Base-by-base conservation (phyloP, 371 early-diverging fungal species). In the Smittium culicis region DNA sequence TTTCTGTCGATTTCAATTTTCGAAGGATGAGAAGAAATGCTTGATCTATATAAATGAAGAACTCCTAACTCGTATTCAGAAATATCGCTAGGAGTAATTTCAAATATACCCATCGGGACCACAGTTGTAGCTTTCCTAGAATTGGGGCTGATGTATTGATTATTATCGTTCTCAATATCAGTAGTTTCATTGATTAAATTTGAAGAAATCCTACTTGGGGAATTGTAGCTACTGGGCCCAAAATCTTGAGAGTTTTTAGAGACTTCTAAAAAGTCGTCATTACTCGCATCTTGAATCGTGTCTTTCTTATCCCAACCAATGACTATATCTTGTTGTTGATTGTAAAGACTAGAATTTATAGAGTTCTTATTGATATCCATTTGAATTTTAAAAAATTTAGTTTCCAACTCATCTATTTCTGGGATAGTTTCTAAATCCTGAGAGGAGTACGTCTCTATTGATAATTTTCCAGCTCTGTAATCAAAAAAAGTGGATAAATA, bases 11-110 rank as follows among this genome's bases (percentile, higher is more conserved):
- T 5, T 45, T 45, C 45, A 5, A 45, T 45, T 11, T 45, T 45
- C 20, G 5, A 20, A 5, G 45, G 20, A 45, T 11, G 5, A 45
- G 45, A 45, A 45, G 45, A 45, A 11, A 11, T 45, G 45, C 45
- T 45, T 5, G 45, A 45, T 45, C 45, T 59, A 59, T 84, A 91
- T 1, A 92, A 73, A 68, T 87, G 87, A n/a, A 92, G 72, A 14
- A 90, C 79, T 8, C 91, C 92, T 30, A 63, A 35, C 27, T 74
- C 74, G 57, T 66, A 66, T 25, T 59, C 62, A 16, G 64, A 35
- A 24, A 68, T 60, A n/a, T 58, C 54, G 34, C 31, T 64, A 27
- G 35, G 34, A 8, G 24, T 11, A 29, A 56, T 1, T 61, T 71
- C 73, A 64, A 70, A 66, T n/a, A 35, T 61, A 17, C 74, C 71